These are phyloP conservation scores for Abrus pulchellus DNA, from an alignment of 306 rosid species.

Conservation along the genomic window DNA sequence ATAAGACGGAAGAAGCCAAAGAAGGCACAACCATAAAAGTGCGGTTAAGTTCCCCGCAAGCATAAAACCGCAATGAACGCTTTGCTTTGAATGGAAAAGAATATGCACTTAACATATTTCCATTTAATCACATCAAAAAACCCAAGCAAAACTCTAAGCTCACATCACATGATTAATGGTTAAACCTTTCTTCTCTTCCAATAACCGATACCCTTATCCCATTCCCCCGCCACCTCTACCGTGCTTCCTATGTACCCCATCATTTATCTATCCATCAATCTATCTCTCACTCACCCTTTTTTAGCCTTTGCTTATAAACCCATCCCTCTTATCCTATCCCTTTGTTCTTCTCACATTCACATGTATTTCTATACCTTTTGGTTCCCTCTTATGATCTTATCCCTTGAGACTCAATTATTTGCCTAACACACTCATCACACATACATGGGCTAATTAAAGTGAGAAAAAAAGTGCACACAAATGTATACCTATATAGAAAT, in stretches of 20 bases:
- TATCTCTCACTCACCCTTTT: background rate
- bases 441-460: background rate
- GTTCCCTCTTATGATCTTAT: slow-evolving; percentile 39
- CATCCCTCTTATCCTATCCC: slow-evolving; percentile 36
- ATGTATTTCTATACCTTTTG: slow-evolving; percentile 37
- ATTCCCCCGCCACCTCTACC: slow-evolving; percentile 54
- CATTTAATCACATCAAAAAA: slow-evolving; percentile 17
- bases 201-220: slow-evolving; percentile 53
- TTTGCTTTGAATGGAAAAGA: slow-evolving; percentile 69
- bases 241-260: slow-evolving; percentile 43
- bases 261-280: slow-evolving; percentile 25
- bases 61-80: slow-evolving; percentile 52
- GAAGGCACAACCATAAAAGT: slow-evolving; percentile 46
- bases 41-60: slow-evolving; percentile 65
- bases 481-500: background rate
- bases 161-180: slow-evolving; percentile 36
- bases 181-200: slow-evolving; percentile 58
- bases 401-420: slow-evolving; percentile 43
- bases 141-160: slow-evolving; percentile 34
- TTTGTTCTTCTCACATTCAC: slow-evolving; percentile 38
- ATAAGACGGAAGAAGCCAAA: slow-evolving; percentile 29
- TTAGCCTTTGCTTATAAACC: slow-evolving; percentile 47
- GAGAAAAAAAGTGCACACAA: background rate
- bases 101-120: background rate
- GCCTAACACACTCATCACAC: background rate